Base-by-base conservation (phyloP, 106 monocot species). In the Platanthera zijinensis region DNA sequence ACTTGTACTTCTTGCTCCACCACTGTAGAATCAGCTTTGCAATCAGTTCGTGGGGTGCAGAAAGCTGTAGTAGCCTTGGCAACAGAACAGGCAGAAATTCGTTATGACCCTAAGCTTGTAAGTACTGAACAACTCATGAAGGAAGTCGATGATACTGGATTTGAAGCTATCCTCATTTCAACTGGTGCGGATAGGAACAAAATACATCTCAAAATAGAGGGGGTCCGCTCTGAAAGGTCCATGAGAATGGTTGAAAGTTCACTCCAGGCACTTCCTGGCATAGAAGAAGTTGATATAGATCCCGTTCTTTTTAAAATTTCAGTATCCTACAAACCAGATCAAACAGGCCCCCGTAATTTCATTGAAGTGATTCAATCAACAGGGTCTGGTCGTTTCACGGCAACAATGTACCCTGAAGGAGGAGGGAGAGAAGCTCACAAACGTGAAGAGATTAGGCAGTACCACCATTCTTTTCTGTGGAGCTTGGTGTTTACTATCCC, bases 401-500 rank as follows among this genome's bases (percentile, higher is more conserved):
- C 83, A 71, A 87, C 88, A 45, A 78, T 95, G 67, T 95, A 83
- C 21, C 87, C 87, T 17, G 87, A 85, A 83, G 83, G 76, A 71
- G 80, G 77, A 14, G 90, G 78, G 83, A 84, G 81, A 61, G 82
- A 78, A 52, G 64, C 79, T 66, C 82, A 76, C 8, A 85, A 76
- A 78, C 72, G 68, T 57, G 81, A 87, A 67, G 94, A 95, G 77
- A 39, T 95, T 71, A 83, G 84, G 50, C 85, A 84, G 46, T 95
- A 91, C 50, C 84, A 85, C 49, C 73, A 57, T 49, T 91, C 85
- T 32, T 91, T 95, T 51, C 84, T 87, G 71, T 91, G 91, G 91
- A 95, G 94, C 79, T 75, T 95, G 66, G 49, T 91, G 25, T 95
- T 95, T 77, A 95, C 91, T n/a, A 74, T 91, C 2, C 91, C 94